These are phyloP conservation scores for Cladochytrium replicatum DNA, from an alignment of 192 early-diverging fungal genomes.

Conservation along the genomic window DNA sequence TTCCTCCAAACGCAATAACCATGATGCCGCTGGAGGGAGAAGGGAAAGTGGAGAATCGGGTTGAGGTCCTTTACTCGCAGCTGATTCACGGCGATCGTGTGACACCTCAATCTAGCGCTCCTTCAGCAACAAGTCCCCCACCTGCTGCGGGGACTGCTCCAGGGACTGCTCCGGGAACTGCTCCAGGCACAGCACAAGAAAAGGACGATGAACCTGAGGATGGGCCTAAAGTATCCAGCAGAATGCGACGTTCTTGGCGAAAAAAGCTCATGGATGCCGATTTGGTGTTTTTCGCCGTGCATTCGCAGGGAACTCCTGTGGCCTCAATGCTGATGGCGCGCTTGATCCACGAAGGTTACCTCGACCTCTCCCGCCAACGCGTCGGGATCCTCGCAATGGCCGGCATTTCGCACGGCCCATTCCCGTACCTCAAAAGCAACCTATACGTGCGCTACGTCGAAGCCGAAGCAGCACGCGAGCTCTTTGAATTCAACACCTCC, in stretches of 20 bases:
- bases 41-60: slow-evolving; percentile 81
- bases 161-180: too few relatives aligned
- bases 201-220: slow-evolving; percentile 13
- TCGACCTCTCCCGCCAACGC: slow-evolving; percentile 60
- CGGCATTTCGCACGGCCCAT: slow-evolving; percentile 83
- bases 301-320: slow-evolving; percentile 90
- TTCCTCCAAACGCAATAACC: slow-evolving; percentile 40
- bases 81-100: slow-evolving; percentile 41
- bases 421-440: slow-evolving; percentile 71
- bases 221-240: too few relatives aligned
- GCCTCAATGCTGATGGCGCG: slow-evolving; percentile 64
- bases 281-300: slow-evolving; percentile 79
- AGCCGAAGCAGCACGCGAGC: slow-evolving; percentile 77
- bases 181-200: too few relatives aligned
- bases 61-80: slow-evolving; percentile 69
- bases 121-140: too few relatives aligned
- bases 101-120: slow-evolving; percentile 1
- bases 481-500: slow-evolving; percentile 90
- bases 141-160: too few relatives aligned
- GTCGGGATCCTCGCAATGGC: slow-evolving; percentile 84
- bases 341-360: slow-evolving; percentile 55
- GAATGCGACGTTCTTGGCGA: too few relatives aligned
- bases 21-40: slow-evolving; percentile 83
- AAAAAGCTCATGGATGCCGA: slow-evolving; percentile 41
- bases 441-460: slow-evolving; percentile 82